Evolutionary conservation across 306 rosid species (phyloP).

Genomic region (Lithocarpus polystachyus): DNA sequence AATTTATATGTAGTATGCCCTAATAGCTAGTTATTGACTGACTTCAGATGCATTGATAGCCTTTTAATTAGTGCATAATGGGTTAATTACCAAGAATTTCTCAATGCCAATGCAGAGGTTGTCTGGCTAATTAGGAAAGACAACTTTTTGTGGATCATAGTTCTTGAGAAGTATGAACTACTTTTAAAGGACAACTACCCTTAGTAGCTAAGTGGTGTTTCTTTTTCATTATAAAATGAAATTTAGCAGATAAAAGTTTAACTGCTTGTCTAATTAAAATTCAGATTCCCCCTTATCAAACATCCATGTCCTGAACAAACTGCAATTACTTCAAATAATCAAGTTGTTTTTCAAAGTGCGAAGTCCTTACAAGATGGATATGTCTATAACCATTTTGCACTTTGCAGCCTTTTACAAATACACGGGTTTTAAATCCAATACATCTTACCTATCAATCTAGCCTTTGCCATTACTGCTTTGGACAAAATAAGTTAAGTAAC

Average conservation of each 20-base stretch:
- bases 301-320: not conserved
- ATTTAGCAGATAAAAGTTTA: not conserved
- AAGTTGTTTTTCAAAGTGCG: too few species aligned
- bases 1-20: not conserved
- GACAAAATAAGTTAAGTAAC: too few species aligned
- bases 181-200: not conserved
- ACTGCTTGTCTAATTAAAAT: not conserved
- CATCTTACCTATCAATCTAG: too few species aligned
- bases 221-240: not conserved
- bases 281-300: not conserved
- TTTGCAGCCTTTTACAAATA: too few species aligned
- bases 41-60: too few species aligned
- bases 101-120: not conserved
- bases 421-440: too few species aligned
- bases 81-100: not conserved
- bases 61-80: not conserved
- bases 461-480: too few species aligned
- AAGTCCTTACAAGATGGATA: too few species aligned
- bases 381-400: too few species aligned
- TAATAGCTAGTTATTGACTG: too few species aligned
- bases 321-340: too few species aligned
- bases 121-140: not conserved
- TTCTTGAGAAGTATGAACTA: not conserved
- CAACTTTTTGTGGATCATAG: not conserved
- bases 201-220: not conserved